Evolutionary conservation across 1,284 basidiomycete species (phyloP).

Genomic region (Malassezia cuniculi): DNA sequence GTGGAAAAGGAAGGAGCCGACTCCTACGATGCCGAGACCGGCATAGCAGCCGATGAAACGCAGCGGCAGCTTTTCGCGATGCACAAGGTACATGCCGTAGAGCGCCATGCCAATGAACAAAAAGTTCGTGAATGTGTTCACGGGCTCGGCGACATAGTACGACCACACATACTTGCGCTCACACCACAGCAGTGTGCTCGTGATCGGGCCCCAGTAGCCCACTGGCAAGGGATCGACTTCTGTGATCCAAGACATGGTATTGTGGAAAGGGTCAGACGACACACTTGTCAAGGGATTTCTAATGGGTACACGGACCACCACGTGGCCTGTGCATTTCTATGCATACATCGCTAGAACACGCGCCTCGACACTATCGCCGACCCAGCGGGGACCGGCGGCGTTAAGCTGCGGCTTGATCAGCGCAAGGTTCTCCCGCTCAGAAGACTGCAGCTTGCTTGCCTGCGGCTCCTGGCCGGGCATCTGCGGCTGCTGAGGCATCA

Average conservation of each 20-base stretch:
- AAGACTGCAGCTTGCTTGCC: slow-evolving; percentile 74
- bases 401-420: slow-evolving; percentile 50
- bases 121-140: slow-evolving; percentile 46
- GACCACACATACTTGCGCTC: slow-evolving; percentile 35
- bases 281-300: no score
- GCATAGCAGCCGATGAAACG: slow-evolving; percentile 22
- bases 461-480: slow-evolving; percentile 53
- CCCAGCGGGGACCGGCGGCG: slow-evolving; percentile 25
- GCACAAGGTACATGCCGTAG: slow-evolving; percentile 35
- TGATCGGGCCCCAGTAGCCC: slow-evolving; percentile 38
- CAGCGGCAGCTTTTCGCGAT: slow-evolving; percentile 18
- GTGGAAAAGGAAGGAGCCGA: slow-evolving; percentile 37
- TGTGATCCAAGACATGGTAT: slow-evolving; percentile 11
- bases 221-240: slow-evolving; percentile 8
- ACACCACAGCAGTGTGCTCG: slow-evolving; percentile 37
- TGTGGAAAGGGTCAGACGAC: no score
- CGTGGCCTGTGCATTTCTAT: neutral
- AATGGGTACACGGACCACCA: no score
- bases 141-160: slow-evolving; percentile 36
- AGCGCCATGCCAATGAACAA: slow-evolving; percentile 47
- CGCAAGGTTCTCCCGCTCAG: slow-evolving; percentile 83
- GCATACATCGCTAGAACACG: slow-evolving; percentile 35
- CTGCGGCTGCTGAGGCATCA: slow-evolving; percentile 16
- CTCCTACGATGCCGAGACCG: slow-evolving; percentile 28
- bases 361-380: slow-evolving; percentile 40